These are phyloP conservation scores for Halophytophthora batemanensis DNA, from an alignment of 352 stramenopile genomes.

Conservation along the genomic window DNA sequence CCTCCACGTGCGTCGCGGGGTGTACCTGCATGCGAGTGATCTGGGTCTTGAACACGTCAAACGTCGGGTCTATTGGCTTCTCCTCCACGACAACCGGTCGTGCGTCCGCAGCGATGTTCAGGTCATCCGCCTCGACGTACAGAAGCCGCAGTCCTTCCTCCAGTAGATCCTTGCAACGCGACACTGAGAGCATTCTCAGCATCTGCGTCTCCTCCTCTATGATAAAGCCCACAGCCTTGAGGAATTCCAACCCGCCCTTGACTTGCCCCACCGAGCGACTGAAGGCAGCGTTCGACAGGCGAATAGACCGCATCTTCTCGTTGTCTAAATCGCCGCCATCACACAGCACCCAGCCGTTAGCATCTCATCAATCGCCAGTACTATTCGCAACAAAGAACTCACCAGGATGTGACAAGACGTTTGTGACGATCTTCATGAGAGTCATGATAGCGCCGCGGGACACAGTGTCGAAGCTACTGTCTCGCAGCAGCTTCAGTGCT, in stretches of 20 bases:
- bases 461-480: slow-evolving; percentile 75
- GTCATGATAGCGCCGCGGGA: slow-evolving; percentile 58
- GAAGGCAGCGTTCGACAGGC: slow-evolving; percentile 75
- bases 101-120: slow-evolving; percentile 46
- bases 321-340: slow-evolving; percentile 44
- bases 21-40: slow-evolving; percentile 79
- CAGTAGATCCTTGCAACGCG: slow-evolving; percentile 28
- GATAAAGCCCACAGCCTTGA: slow-evolving; percentile 62
- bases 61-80: slow-evolving; percentile 33
- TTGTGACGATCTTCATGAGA: slow-evolving; percentile 85
- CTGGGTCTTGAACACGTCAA: slow-evolving; percentile 82
- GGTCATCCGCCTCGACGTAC: slow-evolving; percentile 73
- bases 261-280: slow-evolving; percentile 61
- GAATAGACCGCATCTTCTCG: slow-evolving; percentile 79
- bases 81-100: slow-evolving; percentile 49
- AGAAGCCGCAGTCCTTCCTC: slow-evolving; percentile 56
- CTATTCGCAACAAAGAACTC: not conserved
- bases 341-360: not conserved
- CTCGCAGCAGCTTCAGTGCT: slow-evolving; percentile 65
- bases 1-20: not conserved
- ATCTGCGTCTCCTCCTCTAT: slow-evolving; percentile 46
- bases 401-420: slow-evolving; percentile 82
- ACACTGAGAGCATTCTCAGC: slow-evolving; percentile 31
- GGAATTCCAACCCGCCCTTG: slow-evolving; percentile 69
- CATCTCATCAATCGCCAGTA: not conserved